phyloP scores from a whole-genome alignment of 176 grass and related monocot genomes.

The Elymus sibiricus region DNA sequence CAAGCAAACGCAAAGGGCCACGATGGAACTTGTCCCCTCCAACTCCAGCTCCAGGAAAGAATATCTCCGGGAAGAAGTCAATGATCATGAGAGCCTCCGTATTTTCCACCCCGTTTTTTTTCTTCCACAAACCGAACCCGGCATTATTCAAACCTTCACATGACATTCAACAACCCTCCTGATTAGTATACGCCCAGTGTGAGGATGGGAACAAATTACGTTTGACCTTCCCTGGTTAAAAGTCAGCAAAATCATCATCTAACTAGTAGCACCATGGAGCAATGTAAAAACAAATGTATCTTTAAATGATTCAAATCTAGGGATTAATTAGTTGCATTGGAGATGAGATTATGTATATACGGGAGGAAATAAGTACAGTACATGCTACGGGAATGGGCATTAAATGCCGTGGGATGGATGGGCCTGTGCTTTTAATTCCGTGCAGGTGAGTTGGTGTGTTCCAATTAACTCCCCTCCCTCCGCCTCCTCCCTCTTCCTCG shows the following conservation, averaged over 20 bases:
- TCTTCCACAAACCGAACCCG: background rate
- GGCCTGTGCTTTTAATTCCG: slow-evolving; percentile 46
- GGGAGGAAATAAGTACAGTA: no score
- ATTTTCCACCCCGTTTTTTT: slow-evolving; percentile 5
- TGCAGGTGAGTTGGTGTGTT: slow-evolving; percentile 40
- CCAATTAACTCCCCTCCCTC: slow-evolving; percentile 32
- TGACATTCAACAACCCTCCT: background rate
- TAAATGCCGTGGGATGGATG: slow-evolving; percentile 31
- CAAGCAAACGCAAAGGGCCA: background rate
- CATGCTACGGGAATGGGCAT: slow-evolving; percentile 8
- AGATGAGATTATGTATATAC: no score
- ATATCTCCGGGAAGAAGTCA: slow-evolving; percentile 42
- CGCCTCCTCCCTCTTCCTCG: background rate
- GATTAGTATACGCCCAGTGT: background rate
- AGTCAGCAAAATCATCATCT: background rate
- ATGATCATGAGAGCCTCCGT: slow-evolving; percentile 28
- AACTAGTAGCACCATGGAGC: background rate
- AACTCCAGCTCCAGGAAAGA: background rate
- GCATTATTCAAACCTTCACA: slow-evolving; percentile 22
- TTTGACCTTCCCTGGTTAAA: background rate
- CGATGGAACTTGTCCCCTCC: background rate
- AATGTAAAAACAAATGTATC: no score
- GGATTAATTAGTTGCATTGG: no score
- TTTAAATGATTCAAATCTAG: background rate
- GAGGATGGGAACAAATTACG: background rate